Conservation (phyloP, 345 rosid species). For the Carallia brachiata region DNA sequence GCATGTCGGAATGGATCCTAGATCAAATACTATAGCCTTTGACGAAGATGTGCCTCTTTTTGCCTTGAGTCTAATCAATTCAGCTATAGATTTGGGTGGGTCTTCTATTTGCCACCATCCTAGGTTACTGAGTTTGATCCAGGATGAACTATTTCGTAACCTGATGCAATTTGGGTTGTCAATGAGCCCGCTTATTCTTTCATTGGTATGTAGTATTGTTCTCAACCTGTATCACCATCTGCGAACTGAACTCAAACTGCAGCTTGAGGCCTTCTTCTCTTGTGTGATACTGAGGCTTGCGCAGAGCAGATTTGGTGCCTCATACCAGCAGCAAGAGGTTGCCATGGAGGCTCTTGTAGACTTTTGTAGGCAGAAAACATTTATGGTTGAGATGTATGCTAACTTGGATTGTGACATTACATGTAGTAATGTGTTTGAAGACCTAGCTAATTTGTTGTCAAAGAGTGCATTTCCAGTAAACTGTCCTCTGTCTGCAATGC, state of each 20-base stretch:
- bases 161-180: constrained; percentile 97
- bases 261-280: constrained; percentile 98
- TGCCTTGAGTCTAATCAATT: constrained; percentile 91
- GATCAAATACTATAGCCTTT: constrained; percentile 76
- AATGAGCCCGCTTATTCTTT: constrained; percentile 90
- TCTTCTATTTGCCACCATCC: constrained; percentile 74
- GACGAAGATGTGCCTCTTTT: constrained; percentile 98
- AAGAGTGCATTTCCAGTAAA: constrained; percentile 98
- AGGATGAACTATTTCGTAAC: constrained; percentile 92
- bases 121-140: constrained; percentile 79
- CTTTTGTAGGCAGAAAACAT: constrained; percentile 93
- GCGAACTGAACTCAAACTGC: constrained; percentile 80
- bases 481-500: constrained; percentile 95
- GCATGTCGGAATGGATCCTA: constrained; percentile 68
- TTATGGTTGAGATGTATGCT: constrained; percentile 99
- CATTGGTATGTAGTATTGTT: constrained; percentile 92
- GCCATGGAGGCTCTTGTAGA: constrained; percentile 99
- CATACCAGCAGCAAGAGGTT: constrained; percentile 98
- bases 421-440: constrained; percentile 96
- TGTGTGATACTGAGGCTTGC: constrained; percentile 97
- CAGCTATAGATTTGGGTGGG: constrained; percentile 91
- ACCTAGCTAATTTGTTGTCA: constrained; percentile 85
- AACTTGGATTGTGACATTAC: constrained; percentile 98
- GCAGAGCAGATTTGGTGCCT: constrained; percentile 90
- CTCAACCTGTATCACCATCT: constrained; percentile 91